Conservation (phyloP, 2,329 filamentous ascomycete species). For the Fusarium caatingaense region DNA sequence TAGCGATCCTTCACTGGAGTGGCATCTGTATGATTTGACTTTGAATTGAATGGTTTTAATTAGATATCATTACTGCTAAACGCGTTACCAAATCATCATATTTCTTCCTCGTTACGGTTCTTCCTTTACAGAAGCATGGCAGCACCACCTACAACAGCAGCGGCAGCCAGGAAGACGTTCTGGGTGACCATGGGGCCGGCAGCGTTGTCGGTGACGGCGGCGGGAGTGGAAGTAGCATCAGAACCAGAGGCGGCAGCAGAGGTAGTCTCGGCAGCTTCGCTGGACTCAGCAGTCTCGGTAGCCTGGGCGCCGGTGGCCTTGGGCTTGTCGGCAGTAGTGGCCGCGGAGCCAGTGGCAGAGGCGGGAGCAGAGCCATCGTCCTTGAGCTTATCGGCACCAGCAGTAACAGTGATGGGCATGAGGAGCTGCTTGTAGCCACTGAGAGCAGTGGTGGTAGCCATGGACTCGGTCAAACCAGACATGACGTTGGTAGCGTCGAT, state of each 20-base stretch:
- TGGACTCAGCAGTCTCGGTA: conserved; percentile 19
- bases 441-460: conserved; percentile 3
- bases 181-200: conserved; percentile 50
- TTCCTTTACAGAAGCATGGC: conserved; percentile 49
- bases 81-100: conserved; percentile 1
- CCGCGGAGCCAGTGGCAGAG: conserved; percentile 29
- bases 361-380: conserved; percentile 13
- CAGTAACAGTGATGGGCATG: conserved; percentile 53
- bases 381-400: conserved; percentile 52
- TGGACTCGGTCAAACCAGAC: not conserved
- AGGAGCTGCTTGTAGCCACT: conserved; percentile 36
- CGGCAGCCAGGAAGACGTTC: conserved; percentile 52
- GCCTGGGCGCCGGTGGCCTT: conserved; percentile 28
- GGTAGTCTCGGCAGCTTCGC: conserved; percentile 14
- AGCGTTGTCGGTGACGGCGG: conserved; percentile 44
- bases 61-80: conserved; percentile 14
- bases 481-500: conserved; percentile 2
- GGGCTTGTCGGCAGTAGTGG: conserved; percentile 34
- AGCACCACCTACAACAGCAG: conserved; percentile 52
- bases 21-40: not conserved
- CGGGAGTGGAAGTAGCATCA: conserved; percentile 32
- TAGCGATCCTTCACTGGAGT: not conserved
- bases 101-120: not conserved
- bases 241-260: conserved; percentile 13
- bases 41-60: conserved; percentile 11